Base-by-base conservation (phyloP, 2,329 filamentous ascomycete species). In the Venturia aucupariae region DNA sequence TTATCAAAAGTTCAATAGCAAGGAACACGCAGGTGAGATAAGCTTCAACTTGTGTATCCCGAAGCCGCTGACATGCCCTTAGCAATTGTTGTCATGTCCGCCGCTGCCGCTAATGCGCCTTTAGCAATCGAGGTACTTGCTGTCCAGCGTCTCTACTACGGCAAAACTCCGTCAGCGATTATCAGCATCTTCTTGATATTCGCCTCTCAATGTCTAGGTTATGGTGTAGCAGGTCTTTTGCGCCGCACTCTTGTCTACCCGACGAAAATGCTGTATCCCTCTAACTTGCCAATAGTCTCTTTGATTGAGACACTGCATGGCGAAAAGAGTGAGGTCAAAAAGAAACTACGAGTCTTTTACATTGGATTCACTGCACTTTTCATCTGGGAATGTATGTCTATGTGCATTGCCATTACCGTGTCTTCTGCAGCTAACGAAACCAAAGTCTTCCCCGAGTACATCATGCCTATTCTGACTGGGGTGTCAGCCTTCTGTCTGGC, bases 1-100 rank as follows among this genome's bases (percentile, higher is more conserved):
- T 35, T 30, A 41, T 41, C 39, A 41, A 32, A 57, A 51, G 51
- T 76, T 75, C 69, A 75, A 75, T 61, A 63, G 59, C 22, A 76
- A 75, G 60, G 73, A 75, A 65, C 73, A 75, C 67, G 69, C 67
- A 13, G 67, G 68, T 2, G 4, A 32, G 51, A 7, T 22, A 48
- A 22, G 4, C n/a, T 71, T 54, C 30, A 46, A 15, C 15, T 64
- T 41, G 65, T 67, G 46, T 57, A 63, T 19, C 59, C 55, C 3
- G 38, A 64, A 17, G 48, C 67, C 8, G 27, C 64, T 30, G 30
- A 64, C n/a, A 39, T 42, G 4, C 7, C 27, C 4, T 19, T 57
- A 57, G 51, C 51, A 57, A 71, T 72, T 55, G 42, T 63, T 15
- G 35, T 67, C 59, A 67, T 68, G 64, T 61, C 65, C 17, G 64